Conservation (phyloP, 768 basidiomycete genomes). For the Kwoniella bestiolae region DNA sequence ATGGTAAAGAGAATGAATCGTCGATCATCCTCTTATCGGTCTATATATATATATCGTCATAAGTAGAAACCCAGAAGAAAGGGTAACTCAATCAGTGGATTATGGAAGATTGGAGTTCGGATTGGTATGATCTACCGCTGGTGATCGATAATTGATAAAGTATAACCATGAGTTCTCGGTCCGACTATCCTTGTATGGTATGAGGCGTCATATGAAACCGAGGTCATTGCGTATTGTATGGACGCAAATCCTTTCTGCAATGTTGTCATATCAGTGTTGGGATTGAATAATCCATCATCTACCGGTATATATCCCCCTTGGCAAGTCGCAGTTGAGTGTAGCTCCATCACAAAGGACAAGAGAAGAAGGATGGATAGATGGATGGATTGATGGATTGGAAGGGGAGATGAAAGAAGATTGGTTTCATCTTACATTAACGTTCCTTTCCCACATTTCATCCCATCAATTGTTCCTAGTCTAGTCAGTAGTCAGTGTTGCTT, state of each 20-base stretch:
- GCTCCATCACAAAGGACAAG: not conserved
- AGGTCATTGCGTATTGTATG: not conserved
- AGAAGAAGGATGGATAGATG: not conserved
- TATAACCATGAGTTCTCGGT: too few species aligned
- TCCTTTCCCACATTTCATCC: not conserved
- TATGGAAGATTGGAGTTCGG: not conserved
- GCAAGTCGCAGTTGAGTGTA: not conserved
- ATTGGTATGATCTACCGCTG: too few species aligned
- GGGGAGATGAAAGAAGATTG: not conserved
- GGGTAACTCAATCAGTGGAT: not conserved
- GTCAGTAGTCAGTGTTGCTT: not conserved
- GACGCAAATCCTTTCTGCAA: not conserved
- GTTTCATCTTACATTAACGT: not conserved
- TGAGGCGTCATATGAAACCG: not conserved
- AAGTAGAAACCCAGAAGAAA: not conserved
- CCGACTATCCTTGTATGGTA: too few species aligned
- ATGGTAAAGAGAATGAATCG: not conserved
- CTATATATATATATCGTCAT: not conserved
- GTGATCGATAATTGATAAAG: not conserved
- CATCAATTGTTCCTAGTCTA: not conserved
- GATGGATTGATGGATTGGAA: not conserved
- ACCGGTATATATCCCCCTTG: not conserved
- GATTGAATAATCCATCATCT: too few species aligned
- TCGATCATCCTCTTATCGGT: not conserved
- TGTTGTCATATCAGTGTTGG: not conserved